phyloP scores from a whole-genome alignment of 352 stramenopile genomes.

The Pythium inflatum region DNA sequence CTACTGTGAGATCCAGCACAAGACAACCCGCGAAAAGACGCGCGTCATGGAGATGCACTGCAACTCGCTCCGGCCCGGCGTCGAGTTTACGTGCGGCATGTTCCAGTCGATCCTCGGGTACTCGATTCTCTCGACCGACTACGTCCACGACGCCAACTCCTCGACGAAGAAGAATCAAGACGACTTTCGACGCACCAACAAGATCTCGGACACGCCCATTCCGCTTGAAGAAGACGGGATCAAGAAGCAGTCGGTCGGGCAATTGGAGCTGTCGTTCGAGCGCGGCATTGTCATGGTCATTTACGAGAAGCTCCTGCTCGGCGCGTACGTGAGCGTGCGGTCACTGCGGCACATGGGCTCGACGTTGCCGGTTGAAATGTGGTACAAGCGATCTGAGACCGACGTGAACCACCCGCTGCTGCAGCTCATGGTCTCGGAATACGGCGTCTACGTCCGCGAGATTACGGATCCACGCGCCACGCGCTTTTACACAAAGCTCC shows the following conservation, averaged over 20 bases:
- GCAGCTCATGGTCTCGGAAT: slow-evolving; percentile 38
- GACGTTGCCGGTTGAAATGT: slow-evolving; percentile 73
- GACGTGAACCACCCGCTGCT: slow-evolving; percentile 54
- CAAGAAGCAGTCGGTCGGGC: slow-evolving; percentile 33
- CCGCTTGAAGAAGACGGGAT: slow-evolving; percentile 6
- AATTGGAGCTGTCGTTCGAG: slow-evolving; percentile 21
- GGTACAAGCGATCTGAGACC: slow-evolving; percentile 65
- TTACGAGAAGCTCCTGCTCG: slow-evolving; percentile 42
- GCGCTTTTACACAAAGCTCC: slow-evolving; percentile 75
- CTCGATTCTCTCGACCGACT: slow-evolving; percentile 41
- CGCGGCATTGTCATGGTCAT: slow-evolving; percentile 54
- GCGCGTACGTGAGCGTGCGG: slow-evolving; percentile 58
- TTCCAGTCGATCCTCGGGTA: slow-evolving; percentile 45
- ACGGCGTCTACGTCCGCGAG: slow-evolving; percentile 64
- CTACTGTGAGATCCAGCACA: slow-evolving; percentile 34
- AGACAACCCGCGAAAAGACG: slow-evolving; percentile 27
- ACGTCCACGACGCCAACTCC: slow-evolving; percentile 50
- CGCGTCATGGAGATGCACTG: slow-evolving; percentile 69
- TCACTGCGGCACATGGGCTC: slow-evolving; percentile 56
- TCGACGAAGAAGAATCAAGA: slow-evolving; percentile 13
- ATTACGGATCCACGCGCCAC: slow-evolving; percentile 56
- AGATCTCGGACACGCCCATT: slow-evolving; percentile 17
- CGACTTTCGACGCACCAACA: slow-evolving; percentile 2
- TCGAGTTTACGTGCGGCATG: slow-evolving; percentile 28
- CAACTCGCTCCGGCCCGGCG: slow-evolving; percentile 41